Conservation (phyloP, 129 eudicot genomes). For the Flaveria linearis region DNA sequence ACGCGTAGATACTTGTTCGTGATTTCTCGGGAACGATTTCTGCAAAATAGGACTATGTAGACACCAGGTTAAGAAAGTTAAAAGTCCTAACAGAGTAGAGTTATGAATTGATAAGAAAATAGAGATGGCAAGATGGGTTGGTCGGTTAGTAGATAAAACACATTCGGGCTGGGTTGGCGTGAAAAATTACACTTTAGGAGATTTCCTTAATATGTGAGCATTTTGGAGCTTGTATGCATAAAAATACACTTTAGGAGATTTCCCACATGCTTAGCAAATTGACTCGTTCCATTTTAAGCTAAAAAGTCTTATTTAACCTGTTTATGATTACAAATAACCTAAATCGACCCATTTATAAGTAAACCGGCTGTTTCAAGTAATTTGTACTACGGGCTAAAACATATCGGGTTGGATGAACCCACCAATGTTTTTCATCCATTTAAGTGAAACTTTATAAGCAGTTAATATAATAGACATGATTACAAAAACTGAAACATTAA, state of each 20-base stretch:
- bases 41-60: conserved; percentile 81
- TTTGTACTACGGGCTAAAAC: background rate
- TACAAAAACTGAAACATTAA: too few relatives aligned
- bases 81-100: background rate
- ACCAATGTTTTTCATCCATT: background rate
- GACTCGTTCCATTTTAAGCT: background rate
- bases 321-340: too few relatives aligned
- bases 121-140: background rate
- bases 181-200: too few relatives aligned
- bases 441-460: background rate
- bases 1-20: conserved; percentile 72
- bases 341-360: background rate
- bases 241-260: too few relatives aligned
- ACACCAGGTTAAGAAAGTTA: conserved; percentile 31
- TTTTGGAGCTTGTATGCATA: too few relatives aligned
- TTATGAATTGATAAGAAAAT: background rate
- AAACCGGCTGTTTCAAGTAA: background rate
- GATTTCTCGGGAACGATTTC: conserved; percentile 84
- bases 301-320: background rate
- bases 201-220: too few relatives aligned
- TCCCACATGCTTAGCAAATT: too few relatives aligned
- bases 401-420: background rate
- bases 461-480: too few relatives aligned
- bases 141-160: too few relatives aligned
- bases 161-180: too few relatives aligned